These are phyloP conservation scores for Cairneyella variabilis DNA, from an alignment of 495 filamentous ascomycete species.

Conservation along the genomic window DNA sequence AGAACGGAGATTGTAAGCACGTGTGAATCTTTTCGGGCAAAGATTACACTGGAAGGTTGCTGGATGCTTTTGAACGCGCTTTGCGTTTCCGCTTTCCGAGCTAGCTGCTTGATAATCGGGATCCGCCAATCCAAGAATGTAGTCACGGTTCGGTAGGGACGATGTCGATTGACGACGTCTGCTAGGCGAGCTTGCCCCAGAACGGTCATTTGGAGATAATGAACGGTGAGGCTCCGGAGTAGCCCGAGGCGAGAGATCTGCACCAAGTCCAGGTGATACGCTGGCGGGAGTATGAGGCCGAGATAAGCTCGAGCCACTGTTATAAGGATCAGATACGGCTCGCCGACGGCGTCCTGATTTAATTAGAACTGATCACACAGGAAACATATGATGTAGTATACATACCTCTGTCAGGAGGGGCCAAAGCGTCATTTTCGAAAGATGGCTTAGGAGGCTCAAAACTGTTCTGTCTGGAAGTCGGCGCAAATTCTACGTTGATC, in stretches of 20 bases:
- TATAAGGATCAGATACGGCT: conserved; percentile 72
- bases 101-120: conserved; percentile 72
- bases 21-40: conserved; percentile 83
- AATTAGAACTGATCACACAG: conserved; percentile 31
- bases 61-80: conserved; percentile 91
- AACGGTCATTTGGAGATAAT: conserved; percentile 63
- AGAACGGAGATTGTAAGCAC: conserved; percentile 87
- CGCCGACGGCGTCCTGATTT: conserved; percentile 54
- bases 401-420: conserved; percentile 81
- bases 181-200: conserved; percentile 57
- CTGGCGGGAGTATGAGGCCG: conserved; percentile 36
- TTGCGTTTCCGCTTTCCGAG: conserved; percentile 49
- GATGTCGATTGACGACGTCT: conserved; percentile 82
- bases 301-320: conserved; percentile 36
- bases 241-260: conserved; percentile 44
- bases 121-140: conserved; percentile 87
- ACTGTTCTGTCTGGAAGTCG: conserved; percentile 59
- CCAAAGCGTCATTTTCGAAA: conserved; percentile 72
- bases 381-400: conserved; percentile 19
- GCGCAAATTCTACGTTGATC: conserved; percentile 92
- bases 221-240: conserved; percentile 52
- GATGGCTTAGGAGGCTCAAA: conserved; percentile 67
- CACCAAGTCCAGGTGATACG: conserved; percentile 24
- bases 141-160: conserved; percentile 81
- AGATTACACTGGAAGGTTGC: conserved; percentile 85